phyloP scores from a whole-genome alignment of 148 eudicot genomes.

The Cornus suecica region DNA sequence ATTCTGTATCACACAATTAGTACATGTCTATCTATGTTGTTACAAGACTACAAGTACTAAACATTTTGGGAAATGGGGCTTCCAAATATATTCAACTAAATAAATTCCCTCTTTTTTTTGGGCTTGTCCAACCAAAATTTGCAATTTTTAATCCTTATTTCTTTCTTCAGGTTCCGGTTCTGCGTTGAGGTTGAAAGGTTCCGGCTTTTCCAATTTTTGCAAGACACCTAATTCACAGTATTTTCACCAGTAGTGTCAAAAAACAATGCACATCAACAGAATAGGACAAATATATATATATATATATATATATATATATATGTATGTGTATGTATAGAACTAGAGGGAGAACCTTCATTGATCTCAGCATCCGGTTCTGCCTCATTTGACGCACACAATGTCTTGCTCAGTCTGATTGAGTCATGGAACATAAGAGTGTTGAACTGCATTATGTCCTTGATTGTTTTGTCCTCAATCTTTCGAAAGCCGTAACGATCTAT shows the following conservation, averaged over 20 bases:
- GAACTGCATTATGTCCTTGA: slow-evolving; percentile 14
- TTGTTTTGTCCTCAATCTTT: not conserved
- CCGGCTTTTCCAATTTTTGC: not conserved
- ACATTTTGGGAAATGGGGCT: no score
- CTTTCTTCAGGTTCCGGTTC: slow-evolving; percentile 2
- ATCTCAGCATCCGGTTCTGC: not conserved
- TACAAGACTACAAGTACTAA: no score
- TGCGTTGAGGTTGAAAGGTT: not conserved
- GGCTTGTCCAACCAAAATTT: not conserved
- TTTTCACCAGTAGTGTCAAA: not conserved
- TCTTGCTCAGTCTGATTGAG: slow-evolving; percentile 41
- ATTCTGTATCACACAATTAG: not conserved
- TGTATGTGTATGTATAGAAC: not conserved
- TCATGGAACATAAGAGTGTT: slow-evolving; percentile 51
- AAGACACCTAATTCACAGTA: no score
- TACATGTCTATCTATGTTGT: no score
- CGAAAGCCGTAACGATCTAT: slow-evolving; percentile 22
- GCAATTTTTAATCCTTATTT: not conserved
- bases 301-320: not conserved
- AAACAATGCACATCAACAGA: not conserved
- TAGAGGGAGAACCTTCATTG: slow-evolving; percentile 2
- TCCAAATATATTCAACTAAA: no score
- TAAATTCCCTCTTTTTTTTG: not conserved
- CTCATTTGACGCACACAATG: not conserved
- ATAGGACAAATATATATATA: not conserved